Evolutionary conservation across 495 filamentous ascomycete genomes (phyloP), one percentile per base, ranked within the genome.

Genomic region (Hyaloscypha hepaticicola): DNA sequence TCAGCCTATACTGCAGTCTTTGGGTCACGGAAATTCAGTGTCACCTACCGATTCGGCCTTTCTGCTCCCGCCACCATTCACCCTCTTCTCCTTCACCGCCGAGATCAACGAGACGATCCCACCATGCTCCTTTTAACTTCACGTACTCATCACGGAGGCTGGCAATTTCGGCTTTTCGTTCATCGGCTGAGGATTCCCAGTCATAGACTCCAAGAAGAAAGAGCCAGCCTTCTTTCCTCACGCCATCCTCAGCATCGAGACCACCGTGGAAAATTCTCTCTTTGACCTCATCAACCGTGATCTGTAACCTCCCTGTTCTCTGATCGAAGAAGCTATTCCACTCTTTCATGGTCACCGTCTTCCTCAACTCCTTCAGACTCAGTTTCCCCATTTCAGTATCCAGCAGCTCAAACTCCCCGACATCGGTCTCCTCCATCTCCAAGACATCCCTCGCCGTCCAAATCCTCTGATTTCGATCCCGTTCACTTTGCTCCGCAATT

Each of bases 21-120:
- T 9, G 25, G 34, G 38, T 45, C 38, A 21, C 31, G 56, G 29
- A 25, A 64, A 51, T 51, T 53, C 34, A 64, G 48, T 34, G 61
- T 52, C 22, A 72, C 83, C 78, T 87, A 97, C 94, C 94, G 73
- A 99, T 99, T 52, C 95, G 83, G 62, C 87, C 89, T 72, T 89
- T 89, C 69, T 99, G 96, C 76, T 99, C 95, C 65, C 92, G 88
- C 93, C 93, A 99, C 85, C 92, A 94, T 61, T 99, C 95, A 38
- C 87, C 87, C 65, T 92, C 84, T 61, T 95, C 89, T 2, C 83
- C 78, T 21, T 89, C 87, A 6, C 88, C 87, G 41, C 87, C 87
- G 8, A 89, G 85, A 64, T 96, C 91, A 6, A 95, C 85, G 76
- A 98, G 88, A 49, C 89, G 85, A 70, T 98, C 93, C 95, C 95